phyloP scores from a whole-genome alignment of 2,329 filamentous ascomycete species.

The Aaosphaeria pasadenensis region DNA sequence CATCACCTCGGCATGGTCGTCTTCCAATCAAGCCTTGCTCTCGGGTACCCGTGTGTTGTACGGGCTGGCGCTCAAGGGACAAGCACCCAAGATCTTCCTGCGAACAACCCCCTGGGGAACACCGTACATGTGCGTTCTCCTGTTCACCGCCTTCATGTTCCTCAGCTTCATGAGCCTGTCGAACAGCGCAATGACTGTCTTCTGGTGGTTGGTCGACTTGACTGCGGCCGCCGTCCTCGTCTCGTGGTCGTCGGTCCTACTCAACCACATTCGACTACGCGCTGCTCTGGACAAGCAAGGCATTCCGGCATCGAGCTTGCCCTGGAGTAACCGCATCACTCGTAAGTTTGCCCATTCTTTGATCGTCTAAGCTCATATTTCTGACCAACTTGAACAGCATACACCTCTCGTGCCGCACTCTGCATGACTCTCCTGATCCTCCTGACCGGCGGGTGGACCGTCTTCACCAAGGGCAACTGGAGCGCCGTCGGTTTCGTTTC shows the following conservation, averaged over 20 bases:
- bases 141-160: slow-evolving; percentile 38
- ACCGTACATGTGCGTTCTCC: slow-evolving; percentile 33
- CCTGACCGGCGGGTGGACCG: slow-evolving; percentile 57
- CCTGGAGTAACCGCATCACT: slow-evolving; percentile 19
- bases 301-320: slow-evolving; percentile 46
- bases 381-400: slow-evolving; percentile 24
- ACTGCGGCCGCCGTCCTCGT: slow-evolving; percentile 55
- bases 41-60: slow-evolving; percentile 51
- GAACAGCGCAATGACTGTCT: slow-evolving; percentile 45
- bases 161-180: slow-evolving; percentile 49
- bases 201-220: slow-evolving; percentile 68
- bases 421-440: slow-evolving; percentile 57
- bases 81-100: slow-evolving; percentile 50
- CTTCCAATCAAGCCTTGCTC: slow-evolving; percentile 65
- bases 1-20: slow-evolving; percentile 67
- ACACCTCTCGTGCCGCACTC: slow-evolving; percentile 30
- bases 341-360: too few species aligned
- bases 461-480: slow-evolving; percentile 52
- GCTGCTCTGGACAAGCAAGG: slow-evolving; percentile 43
- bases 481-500: slow-evolving; percentile 30
- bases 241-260: slow-evolving; percentile 51
- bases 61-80: slow-evolving; percentile 44
- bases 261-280: slow-evolving; percentile 58
- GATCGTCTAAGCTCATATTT: too few species aligned
- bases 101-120: slow-evolving; percentile 42